These are phyloP conservation scores for Senecio squalidus DNA, from an alignment of 140 eudicot species.

Conservation along the genomic window DNA sequence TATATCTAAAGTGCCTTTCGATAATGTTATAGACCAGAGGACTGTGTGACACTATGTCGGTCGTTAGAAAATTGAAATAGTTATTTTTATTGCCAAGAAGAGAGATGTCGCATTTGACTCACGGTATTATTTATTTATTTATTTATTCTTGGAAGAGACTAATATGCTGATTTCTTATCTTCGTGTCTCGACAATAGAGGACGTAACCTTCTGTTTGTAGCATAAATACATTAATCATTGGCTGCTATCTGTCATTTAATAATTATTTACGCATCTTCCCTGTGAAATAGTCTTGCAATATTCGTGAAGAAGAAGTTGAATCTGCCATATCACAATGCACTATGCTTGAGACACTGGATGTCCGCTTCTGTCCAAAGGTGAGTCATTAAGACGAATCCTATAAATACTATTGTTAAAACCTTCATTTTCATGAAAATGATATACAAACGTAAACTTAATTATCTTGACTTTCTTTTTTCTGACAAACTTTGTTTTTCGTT, in stretches of 20 bases:
- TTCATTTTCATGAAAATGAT: too few relatives aligned
- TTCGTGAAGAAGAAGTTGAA: constrained; percentile 79
- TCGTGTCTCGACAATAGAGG: background rate
- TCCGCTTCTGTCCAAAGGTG: constrained; percentile 92
- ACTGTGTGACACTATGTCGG: too few relatives aligned
- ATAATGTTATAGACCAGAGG: background rate
- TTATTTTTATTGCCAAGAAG: background rate
- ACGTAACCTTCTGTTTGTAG: background rate
- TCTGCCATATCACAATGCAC: constrained; percentile 62
- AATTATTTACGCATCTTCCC: background rate
- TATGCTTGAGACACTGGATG: constrained; percentile 93
- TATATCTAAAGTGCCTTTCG: background rate
- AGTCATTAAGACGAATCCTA: background rate
- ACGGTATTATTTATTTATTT: background rate
- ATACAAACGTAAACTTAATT: too few relatives aligned
- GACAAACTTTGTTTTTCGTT: background rate
- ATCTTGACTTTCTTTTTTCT: too few relatives aligned
- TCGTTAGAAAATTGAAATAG: too few relatives aligned
- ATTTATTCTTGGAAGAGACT: background rate
- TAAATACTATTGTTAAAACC: background rate
- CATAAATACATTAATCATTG: background rate
- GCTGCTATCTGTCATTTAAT: background rate
- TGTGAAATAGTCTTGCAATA: constrained; percentile 69
- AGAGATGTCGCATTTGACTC: background rate
- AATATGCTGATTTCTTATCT: background rate